These are phyloP conservation scores for Hura crepitans DNA, from an alignment of 441 rosid genomes.

Conservation along the genomic window DNA sequence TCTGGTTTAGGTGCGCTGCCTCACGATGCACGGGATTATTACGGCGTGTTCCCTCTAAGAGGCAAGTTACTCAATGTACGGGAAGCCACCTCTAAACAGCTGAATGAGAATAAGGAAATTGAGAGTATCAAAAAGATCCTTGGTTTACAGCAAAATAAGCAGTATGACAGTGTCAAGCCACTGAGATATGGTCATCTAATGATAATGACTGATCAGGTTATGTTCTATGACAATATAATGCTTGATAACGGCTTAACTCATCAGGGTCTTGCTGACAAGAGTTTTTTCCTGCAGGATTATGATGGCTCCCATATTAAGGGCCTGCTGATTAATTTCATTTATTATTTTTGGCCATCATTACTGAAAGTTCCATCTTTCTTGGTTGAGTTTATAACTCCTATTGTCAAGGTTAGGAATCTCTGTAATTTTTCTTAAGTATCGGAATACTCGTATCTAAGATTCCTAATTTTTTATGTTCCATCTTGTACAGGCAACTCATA, in stretches of 20 bases:
- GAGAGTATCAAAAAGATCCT: conserved; percentile 82
- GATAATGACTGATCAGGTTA: conserved; percentile 98
- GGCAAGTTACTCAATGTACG: conserved; percentile 93
- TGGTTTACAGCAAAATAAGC: conserved; percentile 79
- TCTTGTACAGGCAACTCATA: conserved; percentile 62
- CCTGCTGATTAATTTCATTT: conserved; percentile 80
- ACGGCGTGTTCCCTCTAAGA: conserved; percentile 88
- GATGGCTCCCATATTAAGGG: conserved; percentile 99
- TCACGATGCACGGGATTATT: conserved; percentile 46
- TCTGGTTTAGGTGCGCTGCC: conserved; percentile 66
- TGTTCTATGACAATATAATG: conserved; percentile 1
- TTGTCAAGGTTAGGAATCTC: conserved; percentile 64
- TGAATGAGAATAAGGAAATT: conserved; percentile 80
- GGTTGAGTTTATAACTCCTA: conserved; percentile 93
- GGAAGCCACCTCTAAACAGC: conserved; percentile 81
- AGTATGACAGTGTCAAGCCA: conserved; percentile 58
- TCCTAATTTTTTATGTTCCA: not conserved
- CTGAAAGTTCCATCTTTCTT: conserved; percentile 79
- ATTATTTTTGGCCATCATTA: conserved; percentile 94
- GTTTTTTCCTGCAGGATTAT: conserved; percentile 59
- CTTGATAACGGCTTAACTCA: not conserved
- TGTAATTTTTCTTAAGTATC: not conserved
- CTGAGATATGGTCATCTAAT: conserved; percentile 94
- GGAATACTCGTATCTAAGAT: not conserved
- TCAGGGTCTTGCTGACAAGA: conserved; percentile 35